phyloP scores from a whole-genome alignment of 441 rosid species.

The Pelargonium citronellum region DNA sequence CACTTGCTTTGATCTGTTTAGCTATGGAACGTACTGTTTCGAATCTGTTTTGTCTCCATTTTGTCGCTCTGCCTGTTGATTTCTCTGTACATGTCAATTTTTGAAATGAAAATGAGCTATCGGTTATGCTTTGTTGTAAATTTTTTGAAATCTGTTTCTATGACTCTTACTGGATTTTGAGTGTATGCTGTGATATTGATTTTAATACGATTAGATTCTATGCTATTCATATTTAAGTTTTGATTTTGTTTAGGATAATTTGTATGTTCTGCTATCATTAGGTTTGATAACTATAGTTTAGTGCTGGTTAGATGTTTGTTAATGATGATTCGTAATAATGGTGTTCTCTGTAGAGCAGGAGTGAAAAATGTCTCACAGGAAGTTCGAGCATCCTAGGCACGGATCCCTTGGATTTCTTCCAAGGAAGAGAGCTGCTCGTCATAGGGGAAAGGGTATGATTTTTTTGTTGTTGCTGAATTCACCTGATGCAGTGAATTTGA shows the following conservation, averaged over 20 bases:
- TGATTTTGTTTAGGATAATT: neutral
- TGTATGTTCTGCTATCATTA: neutral
- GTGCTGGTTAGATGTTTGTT: neutral
- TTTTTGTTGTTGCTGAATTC: neutral
- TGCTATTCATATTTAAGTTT: too few relatives aligned
- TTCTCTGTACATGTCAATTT: too few relatives aligned
- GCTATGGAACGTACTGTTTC: too few relatives aligned
- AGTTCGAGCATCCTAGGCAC: conserved; percentile 83
- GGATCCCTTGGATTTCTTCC: conserved; percentile 95
- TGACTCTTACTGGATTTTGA: neutral
- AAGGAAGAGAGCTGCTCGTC: conserved; percentile 81
- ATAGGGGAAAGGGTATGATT: conserved; percentile 69
- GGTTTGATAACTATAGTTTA: too few relatives aligned
- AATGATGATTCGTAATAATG: neutral
- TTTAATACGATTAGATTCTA: too few relatives aligned
- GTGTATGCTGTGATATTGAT: neutral
- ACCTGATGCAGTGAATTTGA: too few relatives aligned
- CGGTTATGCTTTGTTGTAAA: neutral
- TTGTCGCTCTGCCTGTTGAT: neutral
- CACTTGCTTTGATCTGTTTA: neutral
- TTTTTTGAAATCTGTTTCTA: neutral
- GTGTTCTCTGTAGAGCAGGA: neutral
- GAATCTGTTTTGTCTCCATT: too few relatives aligned
- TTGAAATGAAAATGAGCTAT: neutral
- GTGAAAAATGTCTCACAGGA: conserved; percentile 7